Evolutionary conservation across 345 rosid species (phyloP), one percentile per base, ranked within the genome.

Genomic region (Hirschfeldia incana): DNA sequence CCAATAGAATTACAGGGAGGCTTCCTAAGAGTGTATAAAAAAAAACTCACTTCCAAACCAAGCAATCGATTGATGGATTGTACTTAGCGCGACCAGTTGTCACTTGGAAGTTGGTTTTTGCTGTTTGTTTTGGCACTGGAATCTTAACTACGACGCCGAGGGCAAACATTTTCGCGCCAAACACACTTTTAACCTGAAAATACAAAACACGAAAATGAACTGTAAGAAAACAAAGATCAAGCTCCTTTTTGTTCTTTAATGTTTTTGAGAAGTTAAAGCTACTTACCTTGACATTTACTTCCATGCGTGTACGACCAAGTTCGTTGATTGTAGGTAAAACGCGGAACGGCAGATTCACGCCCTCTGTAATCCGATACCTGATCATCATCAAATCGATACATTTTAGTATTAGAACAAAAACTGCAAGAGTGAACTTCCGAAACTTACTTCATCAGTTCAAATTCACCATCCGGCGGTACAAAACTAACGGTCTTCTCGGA

Each of bases 391-490:
- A 33, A 59, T 76, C 29, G 76, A 28, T 59, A 71, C 29, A 65
- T 37, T 27, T 28, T 8, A 0, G 8, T 27, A 44, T 3, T 27
- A 36, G 67, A 73, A 51, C 67, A 46, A 65, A 60, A 65, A 15
- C 12, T 11, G 65, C 30, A 46, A 70, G 4, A 58, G 9, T 8
- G 36, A 29, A 28, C 9, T 8, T 68, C 1, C 1, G 7, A 32
- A 27, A 75, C 99, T 89, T 89, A 96, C 99, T 96, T 96, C 98
- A 96, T 96, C 72, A 96, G 86, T 82, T 96, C 99, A 82, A 92
- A 96, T 89, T 96, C 97, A 75, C 99, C 99, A 86, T 96, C 99
- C 3, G 99, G 99, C 26, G 98, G 99, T 62, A 92, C 99, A 87
- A 92, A 93, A 77, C 99, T 96, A 73, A 96, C 99, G 0, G 98